Evolutionary conservation across 1,284 basidiomycete species (phyloP).

Genomic region (Baeospora myosura): DNA sequence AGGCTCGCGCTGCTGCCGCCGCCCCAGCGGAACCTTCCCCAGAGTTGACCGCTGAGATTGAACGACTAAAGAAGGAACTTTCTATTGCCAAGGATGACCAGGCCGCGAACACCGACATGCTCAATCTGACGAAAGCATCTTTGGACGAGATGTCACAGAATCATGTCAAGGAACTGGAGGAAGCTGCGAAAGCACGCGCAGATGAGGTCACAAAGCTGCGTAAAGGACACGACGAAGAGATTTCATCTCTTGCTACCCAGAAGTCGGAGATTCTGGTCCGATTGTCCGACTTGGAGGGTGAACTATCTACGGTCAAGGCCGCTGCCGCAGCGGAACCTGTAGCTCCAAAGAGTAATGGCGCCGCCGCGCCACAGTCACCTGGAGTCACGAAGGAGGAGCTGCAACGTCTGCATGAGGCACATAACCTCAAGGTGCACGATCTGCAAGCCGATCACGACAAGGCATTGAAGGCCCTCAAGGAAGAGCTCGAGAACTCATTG

Average conservation of each 20-base stretch:
- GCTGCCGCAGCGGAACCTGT: slow-evolving; percentile 39
- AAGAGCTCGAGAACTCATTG: slow-evolving; percentile 55
- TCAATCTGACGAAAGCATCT: slow-evolving; percentile 60
- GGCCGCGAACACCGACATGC: slow-evolving; percentile 48
- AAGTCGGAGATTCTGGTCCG: slow-evolving; percentile 53
- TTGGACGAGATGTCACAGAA: slow-evolving; percentile 61
- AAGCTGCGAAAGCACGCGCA: slow-evolving; percentile 56
- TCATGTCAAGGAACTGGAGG: slow-evolving; percentile 65
- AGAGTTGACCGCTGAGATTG: slow-evolving; percentile 49
- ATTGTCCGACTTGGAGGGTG: slow-evolving; percentile 68
- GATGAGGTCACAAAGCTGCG: slow-evolving; percentile 63
- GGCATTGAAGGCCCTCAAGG: slow-evolving; percentile 45
- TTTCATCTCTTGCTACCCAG: slow-evolving; percentile 42
- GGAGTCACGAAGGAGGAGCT: slow-evolving; percentile 68
- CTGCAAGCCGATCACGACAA: slow-evolving; percentile 67
- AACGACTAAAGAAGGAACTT: slow-evolving; percentile 51
- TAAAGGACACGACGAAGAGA: slow-evolving; percentile 50
- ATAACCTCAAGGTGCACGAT: slow-evolving; percentile 75
- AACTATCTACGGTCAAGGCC: slow-evolving; percentile 59
- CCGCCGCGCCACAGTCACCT: slow-evolving; percentile 36
- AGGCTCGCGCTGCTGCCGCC: slow-evolving; percentile 41
- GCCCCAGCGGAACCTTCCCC: slow-evolving; percentile 38
- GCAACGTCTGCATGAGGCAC: slow-evolving; percentile 68
- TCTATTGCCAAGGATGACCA: slow-evolving; percentile 60
- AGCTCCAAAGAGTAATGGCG: slow-evolving; percentile 51